Evolutionary conservation across 2,329 filamentous ascomycete genomes (phyloP), one percentile per base, ranked within the genome.

Genomic region (Cladorrhinum sp.): DNA sequence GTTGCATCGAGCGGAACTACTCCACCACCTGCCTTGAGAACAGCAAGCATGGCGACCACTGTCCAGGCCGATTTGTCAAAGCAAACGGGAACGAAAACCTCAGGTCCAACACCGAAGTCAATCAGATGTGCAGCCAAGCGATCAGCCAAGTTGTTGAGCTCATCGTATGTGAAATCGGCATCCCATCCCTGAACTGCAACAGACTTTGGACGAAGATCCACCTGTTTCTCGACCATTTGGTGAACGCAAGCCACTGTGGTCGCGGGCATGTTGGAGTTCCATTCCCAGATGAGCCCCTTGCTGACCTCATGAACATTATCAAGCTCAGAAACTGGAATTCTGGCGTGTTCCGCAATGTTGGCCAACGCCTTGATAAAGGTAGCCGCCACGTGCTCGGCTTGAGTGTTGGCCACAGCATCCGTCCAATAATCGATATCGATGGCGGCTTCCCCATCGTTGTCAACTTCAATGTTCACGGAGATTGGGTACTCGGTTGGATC

Each of bases 201-300:
- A 24, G 73, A 71, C n/a, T 75, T 64, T 1, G 79, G 77, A 3
- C 61, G 59, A 24, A 60, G 18, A 3, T 57, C 56, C 8, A 65
- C 64, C 52, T 68, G 66, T 49, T 59, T 62, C 62, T 65, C 64
- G 6, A 69, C 65, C 63, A 66, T 65, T n/a, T 41, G 55, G 50
- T 69, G 67, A 2, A 69, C 25, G 55, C 65, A 67, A 1, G 63
- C 63, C 0, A 23, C 49, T 1, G 62, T 65, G 10, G 62, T 54
- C 13, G 61, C 22, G 3, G 66, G 66, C 55, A 66, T 64, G 29
- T 62, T 62, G 36, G 58, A 58, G 29, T 69, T 69, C 67, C 67
- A 69, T 13, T 52, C 27, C 61, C 63, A 68, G 20, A 69, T 60
- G 10, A 10, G 27, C 7, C 59, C 60, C 50, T 60, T 63, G 58